These are phyloP conservation scores for Arachis hypogaea DNA, from an alignment of 306 rosid genomes.

Conservation along the genomic window DNA sequence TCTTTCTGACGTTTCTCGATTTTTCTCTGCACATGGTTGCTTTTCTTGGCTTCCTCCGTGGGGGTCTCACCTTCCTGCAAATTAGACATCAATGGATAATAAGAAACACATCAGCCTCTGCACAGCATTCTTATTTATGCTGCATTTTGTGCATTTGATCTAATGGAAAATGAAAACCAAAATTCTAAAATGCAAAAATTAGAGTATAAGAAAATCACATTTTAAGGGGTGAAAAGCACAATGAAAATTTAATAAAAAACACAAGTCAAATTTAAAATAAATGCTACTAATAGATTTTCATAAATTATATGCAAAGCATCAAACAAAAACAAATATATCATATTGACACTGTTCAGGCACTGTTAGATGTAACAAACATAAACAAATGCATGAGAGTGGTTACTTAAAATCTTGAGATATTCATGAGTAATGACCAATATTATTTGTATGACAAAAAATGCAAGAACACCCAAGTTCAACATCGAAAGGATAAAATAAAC, in stretches of 20 bases:
- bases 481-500: not conserved
- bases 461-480: not conserved
- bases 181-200: not conserved
- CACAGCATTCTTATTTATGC: not conserved
- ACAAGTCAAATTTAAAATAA: not conserved
- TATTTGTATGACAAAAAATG: not conserved
- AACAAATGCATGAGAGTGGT: not conserved
- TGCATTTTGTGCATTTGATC: too few relatives aligned
- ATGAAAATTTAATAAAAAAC: not conserved
- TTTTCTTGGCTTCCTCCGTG: slow-evolving; percentile 49
- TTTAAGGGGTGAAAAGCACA: not conserved
- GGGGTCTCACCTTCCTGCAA: slow-evolving; percentile 47
- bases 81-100: not conserved
- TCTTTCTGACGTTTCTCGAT: slow-evolving; percentile 54
- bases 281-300: too few relatives aligned
- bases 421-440: not conserved
- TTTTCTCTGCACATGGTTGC: slow-evolving; percentile 50
- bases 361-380: not conserved
- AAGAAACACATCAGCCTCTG: not conserved
- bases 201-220: not conserved
- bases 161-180: not conserved
- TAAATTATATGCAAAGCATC: too few relatives aligned
- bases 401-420: not conserved
- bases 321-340: too few relatives aligned
- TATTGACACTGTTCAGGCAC: not conserved